These are phyloP conservation scores for Phytophthora gonapodyides DNA, from an alignment of 352 stramenopile genomes.

Conservation along the genomic window DNA sequence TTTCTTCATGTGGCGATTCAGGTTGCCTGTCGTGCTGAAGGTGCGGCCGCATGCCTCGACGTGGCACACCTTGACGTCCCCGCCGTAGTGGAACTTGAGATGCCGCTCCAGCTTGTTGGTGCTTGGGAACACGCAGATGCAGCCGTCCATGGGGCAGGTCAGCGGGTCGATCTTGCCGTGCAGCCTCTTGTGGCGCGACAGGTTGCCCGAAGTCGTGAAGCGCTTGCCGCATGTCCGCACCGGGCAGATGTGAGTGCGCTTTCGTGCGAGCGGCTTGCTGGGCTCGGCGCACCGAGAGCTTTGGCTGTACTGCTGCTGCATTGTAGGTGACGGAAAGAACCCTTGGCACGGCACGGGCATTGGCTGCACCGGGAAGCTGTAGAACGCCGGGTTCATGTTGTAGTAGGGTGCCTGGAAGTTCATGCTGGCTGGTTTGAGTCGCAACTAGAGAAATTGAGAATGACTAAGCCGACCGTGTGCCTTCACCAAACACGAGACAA, in stretches of 20 bases:
- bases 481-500: slow-evolving; percentile 21
- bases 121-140: slow-evolving; percentile 39
- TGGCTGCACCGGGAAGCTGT: slow-evolving; percentile 18
- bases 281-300: slow-evolving; percentile 20
- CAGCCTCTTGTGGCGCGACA: slow-evolving; percentile 50
- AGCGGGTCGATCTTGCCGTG: slow-evolving; percentile 46
- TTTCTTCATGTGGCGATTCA: slow-evolving; percentile 50
- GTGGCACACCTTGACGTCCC: slow-evolving; percentile 42
- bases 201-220: slow-evolving; percentile 59
- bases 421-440: slow-evolving; percentile 1
- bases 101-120: slow-evolving; percentile 43
- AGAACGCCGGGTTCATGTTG: slow-evolving; percentile 17
- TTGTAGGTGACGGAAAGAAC: slow-evolving; percentile 1
- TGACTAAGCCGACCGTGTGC: slow-evolving; percentile 10
- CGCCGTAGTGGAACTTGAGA: slow-evolving; percentile 53
- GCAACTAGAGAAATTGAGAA: slow-evolving; percentile 14
- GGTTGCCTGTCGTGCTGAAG: slow-evolving; percentile 52
- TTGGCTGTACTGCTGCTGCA: slow-evolving; percentile 15
- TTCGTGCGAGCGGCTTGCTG: slow-evolving; percentile 32
- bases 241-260: slow-evolving; percentile 44
- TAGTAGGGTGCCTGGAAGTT: slow-evolving; percentile 14
- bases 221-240: slow-evolving; percentile 46
- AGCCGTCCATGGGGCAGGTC: slow-evolving; percentile 31
- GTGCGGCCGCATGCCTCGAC: slow-evolving; percentile 43
- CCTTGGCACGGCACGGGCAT: slow-evolving; percentile 1